Evolutionary conservation across 176 grass and related monocot genomes (phyloP), one percentile per base, ranked within the genome.

Genomic region (Guadua angustifolia): DNA sequence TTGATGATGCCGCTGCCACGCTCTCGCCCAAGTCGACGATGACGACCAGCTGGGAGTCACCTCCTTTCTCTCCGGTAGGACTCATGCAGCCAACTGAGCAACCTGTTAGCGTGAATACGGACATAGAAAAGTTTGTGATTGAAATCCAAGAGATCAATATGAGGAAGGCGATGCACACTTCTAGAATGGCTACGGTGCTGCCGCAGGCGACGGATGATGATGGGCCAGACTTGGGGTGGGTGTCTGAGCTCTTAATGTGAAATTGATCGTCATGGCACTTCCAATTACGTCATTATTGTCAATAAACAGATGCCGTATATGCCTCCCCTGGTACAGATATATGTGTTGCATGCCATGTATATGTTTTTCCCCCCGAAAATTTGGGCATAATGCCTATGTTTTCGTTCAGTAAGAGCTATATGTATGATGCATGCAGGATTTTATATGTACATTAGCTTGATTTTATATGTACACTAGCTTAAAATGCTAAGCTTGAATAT

Each of bases 161-260:
- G 84, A 75, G 87, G 71, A 89, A 87, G 67, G 73, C 68, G 9
- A 84, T 69, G 24, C 56, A 45, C 44, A 3, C 44, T 4, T 12
- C 10, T 45, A 45, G 44, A 45, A 45, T 68, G 11, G n/a, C 32
- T 33, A 14, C 75, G 0, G 53, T 51, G 38, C 67, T 74, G 6
- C 49, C 70, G 25, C 61, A 75, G 5, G 78, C 43, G 49, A 68
- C 71, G 39, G 71, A 82, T 43, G 78, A 84, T 4, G 78, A 82
- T 50, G 68, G 62, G 35, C 81, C 91, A 4, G 84, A 93, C 73
- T 83, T 93, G 2, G 91, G 78, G 36, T 91, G 94, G 94, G 77
- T 95, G 0, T 91, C 88, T 2, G 94, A 95, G 17, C 65, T 93
- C 29, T 84, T 91, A 14, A 85, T 51, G 33, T 76, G 19, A 71